These are phyloP conservation scores for Dendrobium nobile DNA, from an alignment of 106 monocot species.

Conservation along the genomic window DNA sequence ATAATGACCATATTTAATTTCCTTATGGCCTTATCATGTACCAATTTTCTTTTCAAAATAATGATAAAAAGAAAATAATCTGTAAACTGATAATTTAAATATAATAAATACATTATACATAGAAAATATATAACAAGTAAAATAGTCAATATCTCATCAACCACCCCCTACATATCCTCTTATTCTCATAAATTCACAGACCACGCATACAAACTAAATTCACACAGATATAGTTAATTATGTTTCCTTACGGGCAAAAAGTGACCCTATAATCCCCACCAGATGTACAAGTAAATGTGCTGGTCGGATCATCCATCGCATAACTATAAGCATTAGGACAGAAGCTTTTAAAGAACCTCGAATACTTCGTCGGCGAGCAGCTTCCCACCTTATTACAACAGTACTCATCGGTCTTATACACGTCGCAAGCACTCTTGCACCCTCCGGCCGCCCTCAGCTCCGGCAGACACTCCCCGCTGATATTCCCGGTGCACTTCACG, in stretches of 20 bases:
- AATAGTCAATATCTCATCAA: no score
- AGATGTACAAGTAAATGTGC: slow-evolving; percentile 21
- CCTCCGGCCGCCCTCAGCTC: slow-evolving; percentile 32
- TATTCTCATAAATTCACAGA: no score
- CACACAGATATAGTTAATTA: no score
- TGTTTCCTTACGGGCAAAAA: slow-evolving; percentile 20
- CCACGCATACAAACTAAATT: no score
- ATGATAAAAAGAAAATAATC: no score
- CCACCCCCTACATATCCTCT: no score
- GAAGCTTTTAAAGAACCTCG: slow-evolving; percentile 24
- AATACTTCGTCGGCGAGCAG: slow-evolving; percentile 30
- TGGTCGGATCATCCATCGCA: slow-evolving; percentile 18
- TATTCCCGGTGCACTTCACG: slow-evolving; percentile 6
- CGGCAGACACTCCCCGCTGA: slow-evolving; percentile 27
- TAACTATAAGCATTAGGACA: slow-evolving; percentile 32
- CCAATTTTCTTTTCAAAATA: no score
- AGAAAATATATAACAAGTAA: no score
- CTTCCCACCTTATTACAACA: slow-evolving; percentile 25
- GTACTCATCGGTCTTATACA: slow-evolving; percentile 33
- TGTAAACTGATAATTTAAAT: no score
- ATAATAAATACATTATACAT: no score
- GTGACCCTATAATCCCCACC: slow-evolving; percentile 21
- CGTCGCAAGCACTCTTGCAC: slow-evolving; percentile 37
- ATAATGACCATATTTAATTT: no score
- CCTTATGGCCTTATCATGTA: no score